Evolutionary conservation across 306 rosid species (phyloP).

Genomic region (Medicago lupulina): DNA sequence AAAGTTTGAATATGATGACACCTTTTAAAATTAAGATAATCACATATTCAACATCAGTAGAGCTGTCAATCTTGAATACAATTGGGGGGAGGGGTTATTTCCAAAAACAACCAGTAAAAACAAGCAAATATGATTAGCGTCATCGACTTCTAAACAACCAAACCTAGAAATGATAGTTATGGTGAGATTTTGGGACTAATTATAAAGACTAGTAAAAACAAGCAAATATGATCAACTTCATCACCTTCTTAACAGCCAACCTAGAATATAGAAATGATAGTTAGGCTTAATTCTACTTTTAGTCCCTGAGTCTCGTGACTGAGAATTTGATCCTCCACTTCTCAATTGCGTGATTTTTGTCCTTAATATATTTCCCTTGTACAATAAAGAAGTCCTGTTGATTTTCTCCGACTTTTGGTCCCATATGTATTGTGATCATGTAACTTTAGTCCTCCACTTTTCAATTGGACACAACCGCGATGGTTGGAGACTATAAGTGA

Average conservation of each 20-base stretch:
- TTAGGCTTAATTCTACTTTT: neutral
- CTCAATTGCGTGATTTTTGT: neutral
- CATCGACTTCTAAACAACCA: neutral
- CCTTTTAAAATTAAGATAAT: neutral
- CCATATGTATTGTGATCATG: neutral
- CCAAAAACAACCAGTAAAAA: neutral
- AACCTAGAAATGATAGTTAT: neutral
- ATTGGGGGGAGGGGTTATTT: neutral
- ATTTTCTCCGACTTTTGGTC: neutral
- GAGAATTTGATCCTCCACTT: neutral
- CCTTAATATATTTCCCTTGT: neutral
- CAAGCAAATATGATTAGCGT: slow-evolving; percentile 10
- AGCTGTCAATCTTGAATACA: slow-evolving; percentile 17
- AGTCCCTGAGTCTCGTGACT: neutral
- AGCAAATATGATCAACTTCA: slow-evolving; percentile 10
- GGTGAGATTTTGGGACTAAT: neutral
- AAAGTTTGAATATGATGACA: neutral
- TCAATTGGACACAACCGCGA: neutral
- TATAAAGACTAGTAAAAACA: neutral
- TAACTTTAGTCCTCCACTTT: neutral
- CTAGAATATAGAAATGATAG: neutral
- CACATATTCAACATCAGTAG: neutral
- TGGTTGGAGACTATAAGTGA: neutral
- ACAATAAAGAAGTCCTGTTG: neutral
- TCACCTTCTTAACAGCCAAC: neutral